Evolutionary conservation across 108 stramenopile species (phyloP), one percentile per base, ranked within the genome.

Genomic region (Cyclotella atomus): DNA sequence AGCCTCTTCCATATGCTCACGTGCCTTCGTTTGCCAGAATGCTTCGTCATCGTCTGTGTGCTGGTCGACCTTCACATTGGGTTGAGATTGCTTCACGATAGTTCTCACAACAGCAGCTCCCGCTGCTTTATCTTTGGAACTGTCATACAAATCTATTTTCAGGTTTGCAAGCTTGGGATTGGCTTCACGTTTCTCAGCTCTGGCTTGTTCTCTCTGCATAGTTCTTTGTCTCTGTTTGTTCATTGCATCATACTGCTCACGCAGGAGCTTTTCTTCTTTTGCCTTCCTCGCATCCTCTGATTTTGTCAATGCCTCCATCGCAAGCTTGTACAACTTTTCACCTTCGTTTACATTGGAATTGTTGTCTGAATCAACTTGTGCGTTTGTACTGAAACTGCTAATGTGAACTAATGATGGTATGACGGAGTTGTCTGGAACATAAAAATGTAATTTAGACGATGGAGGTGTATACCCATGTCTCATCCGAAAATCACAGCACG

Each of bases 21-120:
- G 36, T 50, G 87, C 87, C 43, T 19, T 33, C 24, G 56, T 53
- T 65, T 79, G 27, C 81, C 72, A 83, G 23, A 63, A 34, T 59
- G 73, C 34, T 30, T 74, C 64, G 27, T 67, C 25, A 53, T 49
- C 30, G 23, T 33, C 41, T 19, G 27, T 46, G 32, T 46, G 55
- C 60, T 72, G 47, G 54, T 45, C 27, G 38, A 56, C 12, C 45
- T 76, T 61, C 29, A 36, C 6, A 60, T 76, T 68, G 50, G 70
- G 50, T 29, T 76, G 85, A 32, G 84, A 75, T 65, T 88, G 82
- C 52, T 87, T 89, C 34, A 82, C 89, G 34, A 92, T 76, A 12
- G 89, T 89, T 59, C 80, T 73, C 9, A 92, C 81, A 52, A 92
- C 85, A 2, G 79, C 81, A 20, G 90, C 77, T 10, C 91, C 91